Conservation (phyloP, 2,329 filamentous ascomycete genomes). For the Phaeosphaeria sp. region DNA sequence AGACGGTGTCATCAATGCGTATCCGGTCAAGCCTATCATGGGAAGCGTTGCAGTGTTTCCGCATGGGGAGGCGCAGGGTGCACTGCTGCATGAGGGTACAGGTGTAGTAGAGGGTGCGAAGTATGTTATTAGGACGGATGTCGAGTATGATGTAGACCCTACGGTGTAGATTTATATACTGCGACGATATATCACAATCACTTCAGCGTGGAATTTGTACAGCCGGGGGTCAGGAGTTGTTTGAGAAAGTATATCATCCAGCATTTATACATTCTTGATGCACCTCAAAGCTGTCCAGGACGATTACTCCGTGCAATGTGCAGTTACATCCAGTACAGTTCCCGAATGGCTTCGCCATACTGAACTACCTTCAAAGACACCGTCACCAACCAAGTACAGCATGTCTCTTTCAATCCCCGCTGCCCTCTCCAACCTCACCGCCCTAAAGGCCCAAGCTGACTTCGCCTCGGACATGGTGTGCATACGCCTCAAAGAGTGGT, state of each 20-base stretch:
- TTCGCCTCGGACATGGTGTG: background rate
- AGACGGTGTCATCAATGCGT: conserved; percentile 72
- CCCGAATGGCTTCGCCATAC: no score
- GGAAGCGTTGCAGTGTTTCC: conserved; percentile 73
- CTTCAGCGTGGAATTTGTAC: background rate
- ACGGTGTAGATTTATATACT: background rate
- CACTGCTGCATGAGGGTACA: conserved; percentile 72
- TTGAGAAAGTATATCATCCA: background rate
- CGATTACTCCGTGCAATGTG: background rate
- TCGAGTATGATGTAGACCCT: conserved; percentile 68
- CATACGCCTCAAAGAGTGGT: background rate
- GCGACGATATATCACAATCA: background rate
- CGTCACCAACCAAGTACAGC: background rate
- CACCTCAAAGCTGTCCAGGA: background rate
- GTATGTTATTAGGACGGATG: conserved; percentile 74
- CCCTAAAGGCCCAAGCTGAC: background rate
- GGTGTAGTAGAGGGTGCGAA: conserved; percentile 70
- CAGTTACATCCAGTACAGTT: no score
- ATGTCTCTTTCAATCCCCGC: background rate
- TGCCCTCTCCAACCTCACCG: background rate
- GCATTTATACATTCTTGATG: background rate
- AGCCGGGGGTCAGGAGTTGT: background rate
- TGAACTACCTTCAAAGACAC: background rate
- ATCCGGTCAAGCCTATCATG: conserved; percentile 72
- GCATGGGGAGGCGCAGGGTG: conserved; percentile 70